Base-by-base conservation (phyloP, 148 eudicot species). In the Rhododendron mucronatum region DNA sequence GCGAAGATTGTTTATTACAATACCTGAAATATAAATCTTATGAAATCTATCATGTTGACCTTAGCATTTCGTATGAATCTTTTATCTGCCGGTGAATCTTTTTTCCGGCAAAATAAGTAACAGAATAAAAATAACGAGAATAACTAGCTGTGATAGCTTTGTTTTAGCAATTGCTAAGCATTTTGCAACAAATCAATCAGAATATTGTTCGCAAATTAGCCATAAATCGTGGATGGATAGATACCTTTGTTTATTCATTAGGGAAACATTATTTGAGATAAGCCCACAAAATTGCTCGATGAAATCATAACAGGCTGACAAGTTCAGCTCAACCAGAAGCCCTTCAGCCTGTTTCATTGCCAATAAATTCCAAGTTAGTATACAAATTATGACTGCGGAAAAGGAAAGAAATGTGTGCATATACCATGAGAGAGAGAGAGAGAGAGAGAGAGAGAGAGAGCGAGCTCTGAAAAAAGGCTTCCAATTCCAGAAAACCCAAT, bases 191-290 rank as follows among this genome's bases (percentile, higher is more conserved):
- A 59, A 59, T 59, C 65, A 6, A 59, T 20, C 65, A 59, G n/a
- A 59, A 21, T 4, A 20, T 5, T 7, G 26, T 5, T n/a, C 8
- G 57, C 14, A 55, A 81, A 15, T 37, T 48, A 78, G 74, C 41
- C 13, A 1, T 80, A 16, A 16, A 16, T 10, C 33, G 78, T 41
- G 21, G 48, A 2, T 20, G 1, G 26, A 2, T 20, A 9, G 7
- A 59, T 90, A 94, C 99, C 91, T 92, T 83, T 94, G 91, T 84
- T 93, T 92, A 78, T 90, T 82, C 94, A 97, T 93, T 55, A 67
- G 48, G 48, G 92, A 86, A 35, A 97, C 91, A 88, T 92, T 86
- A 74, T 85, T 85, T 2, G 85, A 74, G 80, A 95, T 80, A 65
- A 85, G 85, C 30, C 47, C 83, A 86, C 96, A 94, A 63, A 86